Evolutionary conservation across 2,329 filamentous ascomycete genomes (phyloP), one percentile per base, ranked within the genome.

Genomic region (Coniella vitis): DNA sequence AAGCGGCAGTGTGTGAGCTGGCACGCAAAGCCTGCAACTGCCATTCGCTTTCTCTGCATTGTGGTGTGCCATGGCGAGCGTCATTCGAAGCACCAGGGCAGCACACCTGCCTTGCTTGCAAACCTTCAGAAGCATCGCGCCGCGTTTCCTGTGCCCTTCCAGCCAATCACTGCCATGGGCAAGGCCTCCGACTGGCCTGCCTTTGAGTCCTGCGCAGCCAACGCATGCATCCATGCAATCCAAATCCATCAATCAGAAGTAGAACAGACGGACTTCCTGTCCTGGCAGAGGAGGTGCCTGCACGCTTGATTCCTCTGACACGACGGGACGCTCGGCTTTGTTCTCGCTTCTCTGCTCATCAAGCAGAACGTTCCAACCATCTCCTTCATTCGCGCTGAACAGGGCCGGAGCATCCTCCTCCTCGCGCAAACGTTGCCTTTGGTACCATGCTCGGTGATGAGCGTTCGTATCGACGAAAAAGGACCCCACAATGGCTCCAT

Each of bases 131-230:
- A 60, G 60, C 60, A 56, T 54, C 58, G 46, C 40, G 49, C 63
- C 66, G 69, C 71, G 61, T 63, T 62, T 60, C 55, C 56, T 57
- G 58, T 61, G 60, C 56, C 53, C 56, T 51, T 56, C 60, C 59
- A 63, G 63, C 72, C 73, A 75, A 74, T 76, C 66, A 70, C 53
- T 59, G 58, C 49, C 19, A 16, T 14, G n/a, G 38, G n/a, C n/a
- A 20, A 38, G 47, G 19, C 44, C 21, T 40, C 20, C 29, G 32
- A 53, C 47, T 48, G 51, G 48, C 38, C 44, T 34, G 16, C 21
- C n/a, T n/a, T 14, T 31, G 32, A 66, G 64, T 64, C 65, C 64
- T 72, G 71, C 67, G 69, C 58, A 60, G 64, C 64, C 67, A 69
- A 62, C 67, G 53, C 67, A 70, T 65, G 53, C 67, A 70, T 65